These are phyloP conservation scores for Auriscalpium vulgare DNA, from an alignment of 768 basidiomycete species.

Conservation along the genomic window DNA sequence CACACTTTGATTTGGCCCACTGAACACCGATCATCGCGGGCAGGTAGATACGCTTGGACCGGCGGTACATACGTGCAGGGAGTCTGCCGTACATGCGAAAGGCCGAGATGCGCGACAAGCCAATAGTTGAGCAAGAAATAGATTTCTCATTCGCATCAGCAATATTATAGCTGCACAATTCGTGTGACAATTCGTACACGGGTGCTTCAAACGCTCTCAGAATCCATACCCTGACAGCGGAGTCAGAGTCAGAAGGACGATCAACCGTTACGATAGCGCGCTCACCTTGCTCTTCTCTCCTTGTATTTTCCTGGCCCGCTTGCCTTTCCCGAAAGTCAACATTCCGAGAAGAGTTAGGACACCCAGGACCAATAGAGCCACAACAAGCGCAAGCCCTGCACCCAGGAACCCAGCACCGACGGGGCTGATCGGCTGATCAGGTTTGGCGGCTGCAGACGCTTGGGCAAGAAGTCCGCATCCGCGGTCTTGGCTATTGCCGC, in stretches of 20 bases:
- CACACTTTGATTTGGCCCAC: too few relatives aligned
- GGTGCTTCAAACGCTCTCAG: not conserved
- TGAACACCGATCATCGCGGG: too few relatives aligned
- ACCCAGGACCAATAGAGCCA: slow-evolving; percentile 30
- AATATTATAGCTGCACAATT: too few relatives aligned
- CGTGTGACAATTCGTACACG: not conserved
- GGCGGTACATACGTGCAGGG: too few relatives aligned
- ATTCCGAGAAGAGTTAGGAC: slow-evolving; percentile 35
- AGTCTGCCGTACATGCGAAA: too few relatives aligned
- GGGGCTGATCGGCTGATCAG: slow-evolving; percentile 34
- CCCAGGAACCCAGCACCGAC: slow-evolving; percentile 66
- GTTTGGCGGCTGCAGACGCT: slow-evolving; percentile 21
- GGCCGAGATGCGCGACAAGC: too few relatives aligned
- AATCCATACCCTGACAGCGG: not conserved
- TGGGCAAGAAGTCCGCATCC: slow-evolving; percentile 44
- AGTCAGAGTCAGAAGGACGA: not conserved
- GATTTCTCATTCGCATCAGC: too few relatives aligned
- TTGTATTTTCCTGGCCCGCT: not conserved
- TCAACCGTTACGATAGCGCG: not conserved
- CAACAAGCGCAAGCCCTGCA: slow-evolving; percentile 44
- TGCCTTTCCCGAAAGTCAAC: slow-evolving; percentile 19
- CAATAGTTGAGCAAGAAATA: too few relatives aligned
- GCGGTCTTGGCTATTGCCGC: slow-evolving; percentile 47
- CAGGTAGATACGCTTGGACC: too few relatives aligned
- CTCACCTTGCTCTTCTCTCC: not conserved